Conservation (phyloP, 2,329 filamentous ascomycete species). For the Penicillium frequentans region DNA sequence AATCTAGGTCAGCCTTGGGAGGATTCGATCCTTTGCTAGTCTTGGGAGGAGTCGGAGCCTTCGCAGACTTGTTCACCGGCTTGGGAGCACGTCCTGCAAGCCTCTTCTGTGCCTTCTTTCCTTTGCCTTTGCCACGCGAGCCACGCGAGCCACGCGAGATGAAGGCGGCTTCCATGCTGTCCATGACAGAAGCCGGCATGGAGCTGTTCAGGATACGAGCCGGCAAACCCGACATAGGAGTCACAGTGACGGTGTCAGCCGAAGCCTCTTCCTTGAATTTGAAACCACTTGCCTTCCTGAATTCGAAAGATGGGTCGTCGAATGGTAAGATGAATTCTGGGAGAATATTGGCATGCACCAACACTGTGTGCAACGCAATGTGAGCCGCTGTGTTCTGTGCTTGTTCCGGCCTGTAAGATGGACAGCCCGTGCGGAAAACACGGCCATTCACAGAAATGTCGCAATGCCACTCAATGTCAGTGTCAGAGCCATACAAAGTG, state of each 20-base stretch:
- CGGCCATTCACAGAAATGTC: conserved; percentile 23
- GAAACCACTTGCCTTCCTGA: background rate
- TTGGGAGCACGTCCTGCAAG: background rate
- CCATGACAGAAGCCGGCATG: too few species aligned
- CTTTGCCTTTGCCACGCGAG: background rate
- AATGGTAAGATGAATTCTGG: conserved; percentile 23
- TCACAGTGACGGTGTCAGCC: background rate
- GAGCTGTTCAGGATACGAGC: too few species aligned
- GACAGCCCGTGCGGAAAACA: conserved; percentile 17
- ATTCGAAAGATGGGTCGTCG: background rate
- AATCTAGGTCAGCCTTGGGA: background rate
- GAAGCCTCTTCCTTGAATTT: background rate
- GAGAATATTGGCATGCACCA: conserved; percentile 25
- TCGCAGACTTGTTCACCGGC: background rate
- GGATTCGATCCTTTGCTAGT: background rate
- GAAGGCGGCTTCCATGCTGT: too few species aligned
- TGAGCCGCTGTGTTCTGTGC: conserved; percentile 33
- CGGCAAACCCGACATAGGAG: too few species aligned
- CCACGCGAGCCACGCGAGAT: too few species aligned
- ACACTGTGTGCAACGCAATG: conserved; percentile 25
- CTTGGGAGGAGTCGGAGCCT: background rate
- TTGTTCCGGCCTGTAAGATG: conserved; percentile 17
- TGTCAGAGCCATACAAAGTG: background rate
- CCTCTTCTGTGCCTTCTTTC: background rate
- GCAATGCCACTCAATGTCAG: conserved; percentile 19